These are phyloP conservation scores for Coprinopsis cinerea DNA, from an alignment of 768 basidiomycete species.

Conservation along the genomic window DNA sequence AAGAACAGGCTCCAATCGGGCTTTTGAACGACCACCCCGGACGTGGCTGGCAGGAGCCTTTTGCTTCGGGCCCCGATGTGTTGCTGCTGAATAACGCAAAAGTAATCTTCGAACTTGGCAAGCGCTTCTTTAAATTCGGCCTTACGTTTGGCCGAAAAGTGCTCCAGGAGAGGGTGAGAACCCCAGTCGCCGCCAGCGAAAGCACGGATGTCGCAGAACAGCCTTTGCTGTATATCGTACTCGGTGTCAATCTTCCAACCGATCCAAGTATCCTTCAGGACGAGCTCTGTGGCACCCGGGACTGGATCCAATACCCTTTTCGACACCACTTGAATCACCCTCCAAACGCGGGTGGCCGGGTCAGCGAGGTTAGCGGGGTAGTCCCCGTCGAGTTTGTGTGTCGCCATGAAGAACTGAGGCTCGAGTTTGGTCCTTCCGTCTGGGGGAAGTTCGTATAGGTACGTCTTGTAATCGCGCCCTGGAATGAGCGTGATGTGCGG, in stretches of 20 bases:
- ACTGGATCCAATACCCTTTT: background rate
- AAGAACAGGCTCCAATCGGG: no score
- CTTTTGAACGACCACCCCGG: no score
- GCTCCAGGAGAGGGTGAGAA: no score
- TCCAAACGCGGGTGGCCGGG: slow-evolving; percentile 12
- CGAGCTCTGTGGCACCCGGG: background rate
- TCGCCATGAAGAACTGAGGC: background rate
- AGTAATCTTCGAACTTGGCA: no score
- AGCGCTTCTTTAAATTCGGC: no score
- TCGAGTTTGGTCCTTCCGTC: background rate
- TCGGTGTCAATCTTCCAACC: slow-evolving; percentile 10
- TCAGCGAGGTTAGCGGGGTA: slow-evolving; percentile 3
- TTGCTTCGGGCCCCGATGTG: no score
- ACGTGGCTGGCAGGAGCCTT: no score
- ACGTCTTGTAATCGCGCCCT: background rate
- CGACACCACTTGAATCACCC: slow-evolving; percentile 6
- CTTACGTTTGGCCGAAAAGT: no score
- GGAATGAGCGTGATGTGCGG: background rate
- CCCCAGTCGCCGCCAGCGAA: background rate
- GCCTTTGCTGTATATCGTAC: slow-evolving; percentile 10
- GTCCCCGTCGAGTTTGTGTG: background rate
- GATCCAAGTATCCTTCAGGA: slow-evolving; percentile 19
- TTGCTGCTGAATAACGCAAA: no score
- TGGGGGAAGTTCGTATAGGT: background rate
- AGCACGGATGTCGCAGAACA: background rate